Evolutionary conservation across 2,329 filamentous ascomycete genomes (phyloP).

Genomic region (Exophiala sp.): DNA sequence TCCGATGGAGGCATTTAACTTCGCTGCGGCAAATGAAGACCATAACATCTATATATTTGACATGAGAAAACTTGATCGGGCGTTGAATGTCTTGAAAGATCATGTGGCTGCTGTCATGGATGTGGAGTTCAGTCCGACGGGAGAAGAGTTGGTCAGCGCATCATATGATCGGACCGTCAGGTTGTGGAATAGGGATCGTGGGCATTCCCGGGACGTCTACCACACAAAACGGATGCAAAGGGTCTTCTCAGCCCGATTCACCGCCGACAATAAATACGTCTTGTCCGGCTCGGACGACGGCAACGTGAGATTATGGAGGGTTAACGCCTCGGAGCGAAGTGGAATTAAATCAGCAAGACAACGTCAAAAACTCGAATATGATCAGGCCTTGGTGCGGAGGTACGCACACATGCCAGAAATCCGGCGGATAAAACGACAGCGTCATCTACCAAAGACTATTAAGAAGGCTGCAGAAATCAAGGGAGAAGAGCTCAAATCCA

Average conservation of each 20-base stretch:
- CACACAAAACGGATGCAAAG: conserved; percentile 98
- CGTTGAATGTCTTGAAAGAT: conserved; percentile 82
- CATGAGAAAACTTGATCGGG: conserved; percentile 81
- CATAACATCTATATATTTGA: conserved; percentile 93
- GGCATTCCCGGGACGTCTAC: conserved; percentile 87
- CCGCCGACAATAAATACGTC: conserved; percentile 82
- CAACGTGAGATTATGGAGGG: conserved; percentile 83
- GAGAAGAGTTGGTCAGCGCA: conserved; percentile 84
- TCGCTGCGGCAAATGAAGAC: conserved; percentile 88
- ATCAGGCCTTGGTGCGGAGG: conserved; percentile 71
- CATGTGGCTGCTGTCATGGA: conserved; percentile 93
- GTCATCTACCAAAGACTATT: conserved; percentile 83
- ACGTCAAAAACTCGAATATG: conserved; percentile 84
- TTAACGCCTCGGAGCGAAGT: conserved; percentile 73
- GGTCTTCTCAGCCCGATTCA: conserved; percentile 78
- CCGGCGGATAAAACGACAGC: conserved; percentile 78
- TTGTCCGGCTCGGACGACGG: conserved; percentile 91
- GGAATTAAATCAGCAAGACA: conserved; percentile 82
- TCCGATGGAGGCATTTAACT: conserved; percentile 93
- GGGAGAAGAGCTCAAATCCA: conserved; percentile 73
- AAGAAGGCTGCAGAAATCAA: conserved; percentile 98
- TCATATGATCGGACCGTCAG: conserved; percentile 84
- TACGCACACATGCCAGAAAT: conserved; percentile 97
- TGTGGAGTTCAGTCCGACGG: conserved; percentile 89
- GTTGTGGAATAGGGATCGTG: conserved; percentile 72